Base-by-base conservation (phyloP, 2,329 filamentous ascomycete genomes). In the Trichoderma sp. region DNA sequence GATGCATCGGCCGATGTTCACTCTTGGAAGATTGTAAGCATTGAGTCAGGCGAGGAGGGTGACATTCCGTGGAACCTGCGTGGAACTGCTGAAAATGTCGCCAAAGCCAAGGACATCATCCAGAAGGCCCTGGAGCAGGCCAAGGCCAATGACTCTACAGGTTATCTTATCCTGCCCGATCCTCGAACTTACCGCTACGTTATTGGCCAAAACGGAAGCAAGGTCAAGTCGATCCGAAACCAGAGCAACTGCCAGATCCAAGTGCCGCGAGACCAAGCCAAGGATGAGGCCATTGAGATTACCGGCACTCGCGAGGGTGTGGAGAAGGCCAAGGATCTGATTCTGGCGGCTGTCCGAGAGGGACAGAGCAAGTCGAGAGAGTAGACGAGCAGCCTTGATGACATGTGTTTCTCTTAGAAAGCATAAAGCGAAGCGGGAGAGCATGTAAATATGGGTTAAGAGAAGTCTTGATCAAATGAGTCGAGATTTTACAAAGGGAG, bases 241-340 rank as follows among this genome's bases (percentile, higher is more conserved):
- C 89, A 96, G 83, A 97, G 94, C 63, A 92, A 92, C 67, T 97
- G 94, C 81, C 94, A 91, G 82, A 96, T 99, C 78, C 94, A 94
- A 72, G 95, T 99, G 51, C 96, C 96, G 26, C 90, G 92, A 73
- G 90, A 93, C 76, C 91, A 96, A 79, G 83, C 83, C 56, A 83
- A 82, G 72, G 85, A 87, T 59, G 94, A 97, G 80, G 93, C 95
- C 4, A 97, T 99, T 77, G 93, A 97, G 83, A 91, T 99, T 75
- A 85, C 91, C 43, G 96, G 96, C 49, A 87, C 86, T 67, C 87
- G 87, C 76, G 91, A 93, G 18, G 93, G 92, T 14, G 89, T 97
- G 46, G 93, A 97, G 80, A 86, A 91, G 79, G 96, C 96, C 60
- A 94, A 91, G 82, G 90, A 97, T 70, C 85, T 97, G 78, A 97